Conservation (phyloP, 306 rosid species). For the Glycyrrhiza uralensis region DNA sequence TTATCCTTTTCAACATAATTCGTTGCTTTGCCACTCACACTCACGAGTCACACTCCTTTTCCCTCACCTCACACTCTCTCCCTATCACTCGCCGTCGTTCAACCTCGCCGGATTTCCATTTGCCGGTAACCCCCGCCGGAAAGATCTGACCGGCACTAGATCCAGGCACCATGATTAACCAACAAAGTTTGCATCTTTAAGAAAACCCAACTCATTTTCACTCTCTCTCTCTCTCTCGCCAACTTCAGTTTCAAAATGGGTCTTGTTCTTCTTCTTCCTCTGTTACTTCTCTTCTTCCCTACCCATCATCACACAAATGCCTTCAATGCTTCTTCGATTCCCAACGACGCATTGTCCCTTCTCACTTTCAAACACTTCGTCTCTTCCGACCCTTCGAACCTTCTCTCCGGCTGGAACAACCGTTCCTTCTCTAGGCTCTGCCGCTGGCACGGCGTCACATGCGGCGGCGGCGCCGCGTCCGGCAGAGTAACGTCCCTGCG, state of each 20-base stretch:
- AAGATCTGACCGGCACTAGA: conserved; percentile 12
- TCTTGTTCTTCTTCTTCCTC: conserved; percentile 18
- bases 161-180: background rate
- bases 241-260: conserved; percentile 33
- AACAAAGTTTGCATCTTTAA: background rate
- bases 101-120: conserved; percentile 3
- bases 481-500: conserved; percentile 39
- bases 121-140: conserved; percentile 23
- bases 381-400: conserved; percentile 34
- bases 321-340: conserved; percentile 8
- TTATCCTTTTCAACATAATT: conserved; percentile 30
- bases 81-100: background rate
- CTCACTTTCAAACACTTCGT: conserved; percentile 42
- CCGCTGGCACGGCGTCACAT: conserved; percentile 50
- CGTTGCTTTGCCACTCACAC: conserved; percentile 10
- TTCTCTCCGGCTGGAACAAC: conserved; percentile 42
- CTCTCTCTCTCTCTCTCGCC: background rate
- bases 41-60: background rate
- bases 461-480: conserved; percentile 32
- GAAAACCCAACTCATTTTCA: background rate
- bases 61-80: background rate
- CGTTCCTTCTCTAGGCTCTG: conserved; percentile 30
- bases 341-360: conserved; percentile 51
- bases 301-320: conserved; percentile 24
- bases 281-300: conserved; percentile 11